Base-by-base conservation (phyloP, 169 alveolate species). In the Babesia ovata region DNA sequence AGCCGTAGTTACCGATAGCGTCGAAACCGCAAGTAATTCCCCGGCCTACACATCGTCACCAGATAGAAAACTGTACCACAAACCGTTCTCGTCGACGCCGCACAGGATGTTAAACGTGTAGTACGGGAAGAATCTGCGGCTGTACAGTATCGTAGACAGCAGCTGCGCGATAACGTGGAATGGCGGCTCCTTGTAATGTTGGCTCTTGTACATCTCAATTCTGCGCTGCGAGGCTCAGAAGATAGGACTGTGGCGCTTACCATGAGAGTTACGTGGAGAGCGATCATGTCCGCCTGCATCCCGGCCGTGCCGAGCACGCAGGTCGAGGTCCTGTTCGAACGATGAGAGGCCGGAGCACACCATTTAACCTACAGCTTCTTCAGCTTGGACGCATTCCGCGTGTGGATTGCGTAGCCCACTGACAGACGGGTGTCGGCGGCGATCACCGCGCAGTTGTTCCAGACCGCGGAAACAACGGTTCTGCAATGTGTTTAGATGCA, bases 371-470 rank as follows among this genome's bases (percentile, higher is more conserved):
- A 90, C 86, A 96, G 85, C 72, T 92, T 86, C 70, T 93, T 82
- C 54, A 93, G 87, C 74, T 94, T 95, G 17, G 98, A 92, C 44
- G 91, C 78, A 49, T 91, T 87, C 63, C 98, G 86, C 21, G 97
- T 91, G 56, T 95, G 95, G 48, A 96, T 96, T 36, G 93, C 81
- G 86, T 88, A 96, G 79, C 97, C 95, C 72, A 86, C 74, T 24
- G 97, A 92, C 54, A 95, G 86, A 50, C 98, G 86, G 7, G 98
- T 95, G 76, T 96, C 99, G 29, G 96, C 97, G 11, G 95, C 98
- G 46, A 95, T 91, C 56, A 95, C 94, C 14, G 94, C 97, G 86
- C 91, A 94, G 78, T 95, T 95, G 46, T 93, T 90, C 60, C 97
- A 96, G 39, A 97, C 95, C 53, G 95, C 92, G 45, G 98, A 98